phyloP scores from a whole-genome alignment of 305 asterid species.

The Fraxinus sp. region DNA sequence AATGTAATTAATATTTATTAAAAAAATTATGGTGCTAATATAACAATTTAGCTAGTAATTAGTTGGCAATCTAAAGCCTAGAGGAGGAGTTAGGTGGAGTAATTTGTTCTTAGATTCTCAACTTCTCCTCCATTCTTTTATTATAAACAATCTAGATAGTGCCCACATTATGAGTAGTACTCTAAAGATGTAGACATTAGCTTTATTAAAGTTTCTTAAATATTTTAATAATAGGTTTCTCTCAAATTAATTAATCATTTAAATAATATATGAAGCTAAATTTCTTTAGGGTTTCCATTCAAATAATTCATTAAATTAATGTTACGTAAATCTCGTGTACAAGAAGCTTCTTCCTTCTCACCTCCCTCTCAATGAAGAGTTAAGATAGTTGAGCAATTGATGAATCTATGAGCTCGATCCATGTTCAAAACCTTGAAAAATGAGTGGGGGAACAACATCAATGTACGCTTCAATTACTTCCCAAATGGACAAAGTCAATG shows the following conservation, averaged over 20 bases:
- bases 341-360: not conserved
- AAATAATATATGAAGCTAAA: not conserved
- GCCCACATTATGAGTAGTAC: not conserved
- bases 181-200: not conserved
- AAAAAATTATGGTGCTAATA: no score
- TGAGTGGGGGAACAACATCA: no score
- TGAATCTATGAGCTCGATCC: not conserved
- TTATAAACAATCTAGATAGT: not conserved
- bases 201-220: no score
- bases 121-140: not conserved
- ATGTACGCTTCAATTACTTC: not conserved
- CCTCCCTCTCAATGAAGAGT: not conserved
- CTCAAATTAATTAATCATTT: not conserved
- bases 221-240: no score
- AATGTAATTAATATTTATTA: no score
- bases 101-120: not conserved
- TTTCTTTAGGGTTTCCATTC: no score
- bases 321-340: not conserved
- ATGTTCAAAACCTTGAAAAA: not conserved
- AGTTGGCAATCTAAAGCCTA: not conserved
- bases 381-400: not conserved
- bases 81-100: constrained; percentile 1
- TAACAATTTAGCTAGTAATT: not conserved
- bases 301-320: not conserved
- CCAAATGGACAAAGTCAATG: not conserved